These are phyloP conservation scores for Leccinum solheimii DNA, from an alignment of 1,284 basidiomycete genomes.

Conservation along the genomic window DNA sequence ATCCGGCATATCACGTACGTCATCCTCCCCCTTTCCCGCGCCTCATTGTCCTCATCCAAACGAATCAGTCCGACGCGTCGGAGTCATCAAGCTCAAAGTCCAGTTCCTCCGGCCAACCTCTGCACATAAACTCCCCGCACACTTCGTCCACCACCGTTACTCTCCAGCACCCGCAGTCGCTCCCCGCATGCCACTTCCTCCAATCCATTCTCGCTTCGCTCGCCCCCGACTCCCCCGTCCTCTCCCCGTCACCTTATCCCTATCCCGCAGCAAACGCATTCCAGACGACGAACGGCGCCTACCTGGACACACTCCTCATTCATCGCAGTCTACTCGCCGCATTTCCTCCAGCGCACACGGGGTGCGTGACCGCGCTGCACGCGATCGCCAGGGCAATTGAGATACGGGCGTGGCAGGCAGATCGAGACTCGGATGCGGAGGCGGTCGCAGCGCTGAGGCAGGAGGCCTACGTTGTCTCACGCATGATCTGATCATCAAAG, in stretches of 20 bases:
- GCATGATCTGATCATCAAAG: constrained; percentile 16
- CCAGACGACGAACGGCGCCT: constrained; percentile 67
- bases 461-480: constrained; percentile 48
- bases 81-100: constrained; percentile 45
- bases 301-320: constrained; percentile 71
- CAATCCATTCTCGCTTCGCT: constrained; percentile 52
- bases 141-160: constrained; percentile 12
- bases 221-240: constrained; percentile 36
- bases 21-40: background rate
- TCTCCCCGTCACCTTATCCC: constrained; percentile 53
- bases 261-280: constrained; percentile 54
- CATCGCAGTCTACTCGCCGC: constrained; percentile 67
- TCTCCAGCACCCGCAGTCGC: background rate
- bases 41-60: background rate
- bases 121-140: constrained; percentile 22
- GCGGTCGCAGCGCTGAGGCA: constrained; percentile 62
- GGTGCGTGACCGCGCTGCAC: constrained; percentile 61
- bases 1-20: constrained; percentile 36
- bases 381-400: constrained; percentile 64
- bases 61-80: constrained; percentile 45
- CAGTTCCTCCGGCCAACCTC: constrained; percentile 39
- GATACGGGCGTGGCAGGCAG: constrained; percentile 58
- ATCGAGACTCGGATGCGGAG: constrained; percentile 65
- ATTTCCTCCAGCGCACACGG: constrained; percentile 57
- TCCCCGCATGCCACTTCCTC: constrained; percentile 55